Evolutionary conservation across 2,329 filamentous ascomycete species (phyloP).

Genomic region (Cladosporium velox): DNA sequence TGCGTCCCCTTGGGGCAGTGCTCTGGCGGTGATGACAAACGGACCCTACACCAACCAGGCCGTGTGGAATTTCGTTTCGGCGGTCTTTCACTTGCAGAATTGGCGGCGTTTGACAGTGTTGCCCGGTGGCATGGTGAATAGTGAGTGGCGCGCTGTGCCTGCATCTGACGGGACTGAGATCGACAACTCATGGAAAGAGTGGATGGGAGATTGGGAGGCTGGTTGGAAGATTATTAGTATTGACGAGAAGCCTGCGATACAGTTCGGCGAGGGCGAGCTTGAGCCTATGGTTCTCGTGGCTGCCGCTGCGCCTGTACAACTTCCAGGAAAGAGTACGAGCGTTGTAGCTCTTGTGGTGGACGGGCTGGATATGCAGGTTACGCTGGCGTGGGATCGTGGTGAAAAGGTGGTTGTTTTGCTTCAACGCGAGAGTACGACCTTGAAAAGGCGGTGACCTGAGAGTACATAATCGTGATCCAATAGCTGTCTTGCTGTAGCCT

Average conservation of each 20-base stretch:
- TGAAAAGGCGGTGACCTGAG: neutral
- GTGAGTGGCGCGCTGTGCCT: neutral
- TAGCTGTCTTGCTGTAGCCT: neutral
- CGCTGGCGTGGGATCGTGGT: neutral
- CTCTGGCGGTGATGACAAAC: slow-evolving; percentile 29
- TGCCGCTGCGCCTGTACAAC: neutral
- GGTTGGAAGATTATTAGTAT: neutral
- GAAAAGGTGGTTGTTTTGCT: neutral
- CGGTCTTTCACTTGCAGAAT: slow-evolving; percentile 24
- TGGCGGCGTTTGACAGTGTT: slow-evolving; percentile 19
- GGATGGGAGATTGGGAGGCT: neutral
- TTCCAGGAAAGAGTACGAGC: neutral
- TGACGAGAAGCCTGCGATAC: neutral
- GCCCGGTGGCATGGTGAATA: neutral
- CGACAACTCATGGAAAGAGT: neutral
- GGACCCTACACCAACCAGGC: slow-evolving; percentile 19
- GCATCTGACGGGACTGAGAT: neutral
- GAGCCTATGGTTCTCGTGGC: neutral
- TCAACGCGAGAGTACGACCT: neutral
- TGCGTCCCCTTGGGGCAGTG: neutral
- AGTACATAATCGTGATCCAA: neutral
- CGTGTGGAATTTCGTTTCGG: slow-evolving; percentile 24
- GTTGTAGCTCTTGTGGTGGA: neutral
- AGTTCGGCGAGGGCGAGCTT: neutral
- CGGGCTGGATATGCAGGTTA: neutral